Evolutionary conservation across 345 rosid species (phyloP).

Genomic region (Rhizophora apiculata): DNA sequence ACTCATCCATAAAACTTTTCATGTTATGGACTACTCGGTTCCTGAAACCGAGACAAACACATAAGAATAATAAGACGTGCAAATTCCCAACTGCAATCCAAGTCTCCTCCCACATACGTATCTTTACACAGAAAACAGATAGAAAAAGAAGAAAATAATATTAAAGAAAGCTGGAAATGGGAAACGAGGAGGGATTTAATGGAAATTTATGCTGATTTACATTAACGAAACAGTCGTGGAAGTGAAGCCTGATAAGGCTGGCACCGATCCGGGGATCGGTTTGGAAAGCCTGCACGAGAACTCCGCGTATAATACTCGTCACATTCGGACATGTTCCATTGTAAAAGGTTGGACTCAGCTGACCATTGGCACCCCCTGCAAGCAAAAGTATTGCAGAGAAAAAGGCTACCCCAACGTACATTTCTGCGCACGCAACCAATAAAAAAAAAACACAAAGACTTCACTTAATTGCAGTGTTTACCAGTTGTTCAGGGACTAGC

Average conservation of each 20-base stretch:
- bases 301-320: constrained; percentile 13
- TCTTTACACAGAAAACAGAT: no score
- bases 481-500: background rate
- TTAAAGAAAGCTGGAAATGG: background rate
- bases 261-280: constrained; percentile 39
- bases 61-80: no score
- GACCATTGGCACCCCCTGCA: constrained; percentile 17
- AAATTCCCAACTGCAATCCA: no score
- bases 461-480: background rate
- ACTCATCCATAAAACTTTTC: no score
- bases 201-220: constrained; percentile 3
- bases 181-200: background rate
- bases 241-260: constrained; percentile 47
- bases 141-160: background rate
- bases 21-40: no score
- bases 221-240: constrained; percentile 47
- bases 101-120: no score
- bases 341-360: constrained; percentile 35
- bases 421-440: background rate
- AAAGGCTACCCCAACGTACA: background rate
- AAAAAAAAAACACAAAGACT: background rate
- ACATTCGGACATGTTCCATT: constrained; percentile 31
- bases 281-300: constrained; percentile 12
- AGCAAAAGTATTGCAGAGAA: constrained; percentile 8
- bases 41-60: no score